Base-by-base conservation (phyloP, 2,329 filamentous ascomycete genomes). In the Diaporthe helianthi region DNA sequence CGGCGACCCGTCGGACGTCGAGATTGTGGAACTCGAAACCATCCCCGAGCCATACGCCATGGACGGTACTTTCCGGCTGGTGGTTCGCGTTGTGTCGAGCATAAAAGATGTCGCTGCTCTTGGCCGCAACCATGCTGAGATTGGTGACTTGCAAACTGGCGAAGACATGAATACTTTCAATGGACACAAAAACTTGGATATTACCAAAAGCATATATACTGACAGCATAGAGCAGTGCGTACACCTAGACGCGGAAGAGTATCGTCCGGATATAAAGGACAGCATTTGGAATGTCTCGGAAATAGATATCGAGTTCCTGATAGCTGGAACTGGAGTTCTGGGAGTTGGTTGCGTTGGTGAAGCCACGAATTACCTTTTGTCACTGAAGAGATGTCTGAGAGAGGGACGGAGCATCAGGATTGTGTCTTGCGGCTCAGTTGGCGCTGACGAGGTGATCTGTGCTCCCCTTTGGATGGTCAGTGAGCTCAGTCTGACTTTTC, bases 281-380 rank as follows among this genome's bases (percentile, higher is more conserved):
- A 44, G 58, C 10, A 2, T 24, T 4, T 63, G 58, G 58, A 63
- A 2, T 63, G 8, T 49, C 8, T 63, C 58, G 8, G 58, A 63
- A 13, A 63, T 44, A 26, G 58, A 63, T 12, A 63, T 63, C 1
- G 58, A 63, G 13, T 24, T 49, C 3, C 2, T 63, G n/a, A 49
- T 63, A 47, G 58, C 58, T 36, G 58, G 58, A 1, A 63, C 58
- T 33, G 58, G 58, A 9, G 58, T 63, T 4, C 15, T 63, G 13
- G 58, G 58, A 10, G 58, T 63, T 49, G 58, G 58, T 2, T 63
- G 58, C n/a, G 26, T 63, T 4, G 58, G 58, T 4, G 58, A 63
- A 46, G 41, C 58, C 1, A 63, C 58, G 0, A 63, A 63, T 2
- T 36, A 63, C 9, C 58, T 63, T 19, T n/a, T 63, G 19, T 63